Percentiles rank a stretch among this genome's conserved stretches.
Evolutionary conservation across 2,329 filamentous ascomycete species (phyloP).

Genomic region (Penicillium palitans): DNA sequence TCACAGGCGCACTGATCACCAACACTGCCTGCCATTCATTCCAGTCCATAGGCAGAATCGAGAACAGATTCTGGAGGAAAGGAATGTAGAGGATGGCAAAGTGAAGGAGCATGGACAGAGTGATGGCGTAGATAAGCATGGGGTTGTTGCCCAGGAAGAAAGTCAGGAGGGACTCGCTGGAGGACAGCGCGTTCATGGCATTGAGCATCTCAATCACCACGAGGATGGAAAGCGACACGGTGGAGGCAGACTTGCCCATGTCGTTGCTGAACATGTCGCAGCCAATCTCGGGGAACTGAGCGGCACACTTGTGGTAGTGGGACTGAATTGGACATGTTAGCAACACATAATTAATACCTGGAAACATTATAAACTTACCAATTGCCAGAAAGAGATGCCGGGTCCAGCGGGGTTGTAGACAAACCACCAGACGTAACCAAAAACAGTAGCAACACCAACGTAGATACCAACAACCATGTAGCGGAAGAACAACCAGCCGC

Average conservation of each 20-base stretch:
- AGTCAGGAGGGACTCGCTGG: constrained; percentile 88
- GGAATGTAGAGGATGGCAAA: constrained; percentile 92
- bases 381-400: constrained; percentile 85
- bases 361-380: constrained; percentile 52
- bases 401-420: constrained; percentile 91
- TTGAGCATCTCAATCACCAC: constrained; percentile 99
- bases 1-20: constrained; percentile 83
- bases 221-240: constrained; percentile 83
- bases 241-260: constrained; percentile 85
- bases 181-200: constrained; percentile 95
- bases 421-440: constrained; percentile 99
- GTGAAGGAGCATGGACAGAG: constrained; percentile 89
- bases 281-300: constrained; percentile 83
- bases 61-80: constrained; percentile 83
- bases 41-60: constrained; percentile 82
- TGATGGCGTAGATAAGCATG: constrained; percentile 95
- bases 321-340: constrained; percentile 44
- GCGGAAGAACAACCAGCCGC: constrained; percentile 95
- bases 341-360: constrained; percentile 3
- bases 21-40: constrained; percentile 91
- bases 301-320: constrained; percentile 90
- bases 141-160: constrained; percentile 98
- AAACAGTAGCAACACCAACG: constrained; percentile 90
- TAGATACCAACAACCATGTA: constrained; percentile 97
- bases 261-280: constrained; percentile 89